Evolutionary conservation across 257 asterid species (phyloP), one percentile per base, ranked within the genome.

Genomic region (Nicotiana sylvestris): DNA sequence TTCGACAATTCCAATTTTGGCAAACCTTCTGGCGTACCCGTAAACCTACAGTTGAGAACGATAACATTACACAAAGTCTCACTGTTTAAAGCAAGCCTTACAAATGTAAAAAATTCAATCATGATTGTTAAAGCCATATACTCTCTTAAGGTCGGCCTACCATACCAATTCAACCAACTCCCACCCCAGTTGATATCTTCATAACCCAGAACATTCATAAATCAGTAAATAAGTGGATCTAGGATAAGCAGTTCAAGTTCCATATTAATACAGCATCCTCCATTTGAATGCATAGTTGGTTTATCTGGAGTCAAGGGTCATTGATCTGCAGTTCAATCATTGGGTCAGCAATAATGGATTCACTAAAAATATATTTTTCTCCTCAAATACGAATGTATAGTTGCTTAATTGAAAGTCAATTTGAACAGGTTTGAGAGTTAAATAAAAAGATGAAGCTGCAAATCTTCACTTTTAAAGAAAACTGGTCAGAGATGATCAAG

Each of bases 21-120:
- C 90, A 82, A 96, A 94, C 89, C 86, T 88, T 81, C 97, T 91
- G 84, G 98, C 99, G 88, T 96, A 96, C 61, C 99, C 98, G 85
- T 82, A 94, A 77, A 96, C 98, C 99, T 96, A 88, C 55, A 88
- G 64, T 85, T 57, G 69, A 18, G 84, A 66, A 74, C 49, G 21
- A 49, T 11, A 43, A 72, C 37, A 12, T 43, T 43, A 72, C 37
- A 46, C 35, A 72, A 72, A 53, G 60, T 72, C 60, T 72, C 37
- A 46, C 21, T 25, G 11, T 39, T 69, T 17, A 39, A 55, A 69
- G 32, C 56, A 37, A 17, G 77, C 9, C 1, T 37, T 68, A 35
- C 30, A 37, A 69, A 69, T 2, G 33, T 39, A 37, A 69, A 55
- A 69, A n/a, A 69, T n/a, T 37, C 53, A 37, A 69, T 39, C 57